Conservation (phyloP, 345 rosid genomes). For the Sonneratia alba region DNA sequence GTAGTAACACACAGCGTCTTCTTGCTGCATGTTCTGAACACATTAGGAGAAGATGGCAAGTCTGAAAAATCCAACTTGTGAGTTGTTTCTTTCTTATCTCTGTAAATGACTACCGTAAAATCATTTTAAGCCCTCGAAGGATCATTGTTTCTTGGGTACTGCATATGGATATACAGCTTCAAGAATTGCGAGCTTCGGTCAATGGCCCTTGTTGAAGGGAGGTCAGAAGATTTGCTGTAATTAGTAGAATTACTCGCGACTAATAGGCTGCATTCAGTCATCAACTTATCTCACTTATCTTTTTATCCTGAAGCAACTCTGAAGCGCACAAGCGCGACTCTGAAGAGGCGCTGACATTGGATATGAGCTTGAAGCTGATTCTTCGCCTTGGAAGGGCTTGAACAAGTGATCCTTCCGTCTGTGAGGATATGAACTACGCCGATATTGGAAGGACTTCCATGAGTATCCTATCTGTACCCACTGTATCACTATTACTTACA, state of each 20-base stretch:
- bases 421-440: too few species aligned
- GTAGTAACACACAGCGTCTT: constrained; percentile 68
- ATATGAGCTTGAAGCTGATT: neutral
- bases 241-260: neutral
- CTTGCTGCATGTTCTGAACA: constrained; percentile 41
- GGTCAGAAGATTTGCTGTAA: constrained; percentile 25
- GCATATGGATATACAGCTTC: constrained; percentile 33
- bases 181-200: constrained; percentile 75
- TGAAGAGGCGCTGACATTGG: neutral
- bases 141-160: neutral
- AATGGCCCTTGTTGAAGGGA: constrained; percentile 40
- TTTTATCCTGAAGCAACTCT: neutral
- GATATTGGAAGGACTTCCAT: too few species aligned
- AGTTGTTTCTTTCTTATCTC: constrained; percentile 15
- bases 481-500: too few species aligned
- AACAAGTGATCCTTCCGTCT: neutral
- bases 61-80: constrained; percentile 52
- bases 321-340: neutral
- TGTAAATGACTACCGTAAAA: neutral
- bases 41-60: constrained; percentile 47
- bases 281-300: neutral
- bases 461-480: too few species aligned
- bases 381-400: neutral
- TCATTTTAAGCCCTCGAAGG: neutral
- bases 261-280: neutral